Base-by-base conservation (phyloP, 2,329 filamentous ascomycete genomes). In the Trichoderma pleuroti region DNA sequence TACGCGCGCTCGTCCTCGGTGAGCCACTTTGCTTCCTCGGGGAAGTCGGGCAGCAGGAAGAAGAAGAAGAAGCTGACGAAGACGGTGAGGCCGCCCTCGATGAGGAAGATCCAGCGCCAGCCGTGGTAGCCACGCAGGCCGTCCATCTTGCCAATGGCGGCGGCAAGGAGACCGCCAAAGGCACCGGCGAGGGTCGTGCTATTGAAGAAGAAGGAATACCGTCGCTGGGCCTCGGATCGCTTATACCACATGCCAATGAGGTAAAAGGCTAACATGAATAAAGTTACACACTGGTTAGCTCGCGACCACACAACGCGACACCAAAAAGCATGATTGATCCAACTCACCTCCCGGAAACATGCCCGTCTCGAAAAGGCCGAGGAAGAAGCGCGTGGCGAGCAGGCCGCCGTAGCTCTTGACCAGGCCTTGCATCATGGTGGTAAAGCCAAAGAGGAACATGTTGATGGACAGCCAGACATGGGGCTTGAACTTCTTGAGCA, bases 171-270 rank as follows among this genome's bases (percentile, higher is more conserved):
- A 2, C 94, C 94, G 56, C 93, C 94, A 76, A 97, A 98, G 0
- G 93, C 92, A 36, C 92, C 92, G 1, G 92, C 92, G 4, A 95
- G 83, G 0, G 91, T 92, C 0, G 92, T 94, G 32, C 87, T 93
- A 76, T 88, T 90, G 84, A 98, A 98, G 85, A 98, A 98, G 84
- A 98, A 94, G 18, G 91, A 92, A 82, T 94, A 98, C 34, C 96
- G 90, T 77, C 93, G 93, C 81, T 98, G 95, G 2, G 94, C 93
- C 81, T 98, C 96, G 57, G 85, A 85, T 72, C 95, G 89, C 72
- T 91, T 90, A 76, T 98, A 99, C 94, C 92, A 97, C 90, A 95
- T 95, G 71, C 92, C 90, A 72, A 94, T 90, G 9, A 94, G 82
- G 77, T 94, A 92, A 77, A 92, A 86, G 63, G 82, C 84, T 82